Evolutionary conservation across 192 early-diverging fungal species (phyloP).

Genomic region (Coemansia sp.): DNA sequence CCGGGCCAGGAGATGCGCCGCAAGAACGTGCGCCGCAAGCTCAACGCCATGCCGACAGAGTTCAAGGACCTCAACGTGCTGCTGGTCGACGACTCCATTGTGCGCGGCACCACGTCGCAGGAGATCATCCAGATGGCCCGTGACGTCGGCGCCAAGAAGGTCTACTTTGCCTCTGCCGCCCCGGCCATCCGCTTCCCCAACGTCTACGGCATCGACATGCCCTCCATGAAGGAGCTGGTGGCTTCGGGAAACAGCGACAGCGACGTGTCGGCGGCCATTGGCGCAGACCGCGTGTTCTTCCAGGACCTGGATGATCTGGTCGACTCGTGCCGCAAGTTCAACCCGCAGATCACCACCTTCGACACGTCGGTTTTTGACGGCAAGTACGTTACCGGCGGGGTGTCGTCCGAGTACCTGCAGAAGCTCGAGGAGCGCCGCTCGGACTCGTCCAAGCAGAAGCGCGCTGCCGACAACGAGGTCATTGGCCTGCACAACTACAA

Average conservation of each 20-base stretch:
- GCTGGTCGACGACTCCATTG: slow-evolving; percentile 98
- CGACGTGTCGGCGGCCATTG: slow-evolving; percentile 84
- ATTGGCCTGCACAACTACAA: slow-evolving; percentile 56
- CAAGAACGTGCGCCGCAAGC: slow-evolving; percentile 93
- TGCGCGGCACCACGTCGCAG: slow-evolving; percentile 97
- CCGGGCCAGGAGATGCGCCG: slow-evolving; percentile 88
- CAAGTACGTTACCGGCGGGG: slow-evolving; percentile 82
- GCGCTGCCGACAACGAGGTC: slow-evolving; percentile 26
- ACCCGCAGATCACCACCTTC: slow-evolving; percentile 76
- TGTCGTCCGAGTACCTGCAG: slow-evolving; percentile 67
- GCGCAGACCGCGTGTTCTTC: slow-evolving; percentile 95
- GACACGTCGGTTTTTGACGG: slow-evolving; percentile 98
- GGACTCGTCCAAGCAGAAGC: slow-evolving; percentile 37
- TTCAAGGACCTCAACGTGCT: slow-evolving; percentile 95
- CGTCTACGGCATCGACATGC: slow-evolving; percentile 99
- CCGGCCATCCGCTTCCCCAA: slow-evolving; percentile 96
- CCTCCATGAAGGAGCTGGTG: slow-evolving; percentile 86
- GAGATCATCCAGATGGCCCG: slow-evolving; percentile 99
- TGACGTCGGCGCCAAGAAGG: slow-evolving; percentile 96
- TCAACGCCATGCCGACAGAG: slow-evolving; percentile 98
- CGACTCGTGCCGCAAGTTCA: slow-evolving; percentile 80
- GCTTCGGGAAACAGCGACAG: slow-evolving; percentile 75
- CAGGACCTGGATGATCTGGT: slow-evolving; percentile 86
- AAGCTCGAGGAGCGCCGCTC: slow-evolving; percentile 52
- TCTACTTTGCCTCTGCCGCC: slow-evolving; percentile 98